Evolutionary conservation across 805 yeast species (phyloP).

Genomic region (Candida golubevii): DNA sequence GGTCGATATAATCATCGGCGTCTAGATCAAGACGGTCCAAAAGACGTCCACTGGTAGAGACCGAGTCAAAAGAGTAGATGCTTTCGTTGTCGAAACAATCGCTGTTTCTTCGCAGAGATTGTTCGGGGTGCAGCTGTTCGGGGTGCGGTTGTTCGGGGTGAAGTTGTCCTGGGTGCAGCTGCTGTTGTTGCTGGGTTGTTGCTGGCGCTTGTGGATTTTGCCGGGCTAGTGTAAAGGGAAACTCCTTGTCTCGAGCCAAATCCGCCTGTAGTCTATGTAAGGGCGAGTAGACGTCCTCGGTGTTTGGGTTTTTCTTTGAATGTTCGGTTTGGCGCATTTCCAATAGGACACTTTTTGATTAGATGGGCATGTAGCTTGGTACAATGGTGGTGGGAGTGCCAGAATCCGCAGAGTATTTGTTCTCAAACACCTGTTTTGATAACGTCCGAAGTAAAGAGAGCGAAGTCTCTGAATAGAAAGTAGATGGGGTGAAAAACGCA

Average conservation of each 20-base stretch:
- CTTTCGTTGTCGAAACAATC: conserved; percentile 27
- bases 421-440: no score
- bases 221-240: background rate
- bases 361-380: no score
- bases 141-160: background rate
- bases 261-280: conserved; percentile 17
- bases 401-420: no score
- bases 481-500: no score
- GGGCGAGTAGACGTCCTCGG: conserved; percentile 8
- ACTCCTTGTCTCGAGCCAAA: conserved; percentile 11
- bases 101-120: background rate
- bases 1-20: conserved; percentile 14
- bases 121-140: background rate
- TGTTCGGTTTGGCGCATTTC: no score
- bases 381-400: no score
- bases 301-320: no score
- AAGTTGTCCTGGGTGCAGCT: no score
- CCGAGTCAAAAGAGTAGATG: conserved; percentile 42
- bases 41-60: conserved; percentile 39
- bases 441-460: no score
- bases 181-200: background rate
- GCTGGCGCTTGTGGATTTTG: background rate
- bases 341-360: no score
- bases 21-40: conserved; percentile 26
- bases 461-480: no score